A percentile compares a stretch with the other conserved stretches of the same genome.
Conservation (phyloP, 257 asterid genomes). For the Solanum chaucha region DNA sequence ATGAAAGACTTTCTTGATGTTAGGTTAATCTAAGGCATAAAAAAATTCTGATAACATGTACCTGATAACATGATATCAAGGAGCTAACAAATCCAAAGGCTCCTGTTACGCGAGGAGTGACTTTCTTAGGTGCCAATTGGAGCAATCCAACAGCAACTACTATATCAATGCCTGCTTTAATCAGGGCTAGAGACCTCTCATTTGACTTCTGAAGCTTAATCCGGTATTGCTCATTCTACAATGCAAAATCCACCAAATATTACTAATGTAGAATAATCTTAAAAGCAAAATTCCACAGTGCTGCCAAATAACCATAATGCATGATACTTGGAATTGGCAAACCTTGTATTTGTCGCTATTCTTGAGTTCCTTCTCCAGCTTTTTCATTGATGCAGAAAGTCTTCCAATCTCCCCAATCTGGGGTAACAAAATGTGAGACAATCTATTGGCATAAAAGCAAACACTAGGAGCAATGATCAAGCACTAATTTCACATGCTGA, state of each 20-base stretch:
- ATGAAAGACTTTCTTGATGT: neutral
- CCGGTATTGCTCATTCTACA: conserved; percentile 57
- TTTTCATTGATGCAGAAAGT: conserved; percentile 73
- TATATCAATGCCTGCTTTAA: conserved; percentile 75
- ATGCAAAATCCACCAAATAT: conserved; percentile 5
- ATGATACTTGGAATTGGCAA: neutral
- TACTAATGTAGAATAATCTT: neutral
- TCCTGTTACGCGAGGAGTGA: conserved; percentile 94
- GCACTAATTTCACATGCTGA: neutral
- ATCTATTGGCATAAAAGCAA: neutral
- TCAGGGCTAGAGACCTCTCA: conserved; percentile 69
- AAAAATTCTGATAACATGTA: conserved; percentile 1
- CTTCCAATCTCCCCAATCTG: conserved; percentile 81
- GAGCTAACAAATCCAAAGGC: conserved; percentile 80
- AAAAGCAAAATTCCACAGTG: neutral
- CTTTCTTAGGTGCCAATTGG: conserved; percentile 86
- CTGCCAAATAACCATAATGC: neutral
- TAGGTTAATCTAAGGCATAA: neutral
- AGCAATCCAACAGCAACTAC: conserved; percentile 95
- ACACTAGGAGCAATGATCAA: neutral
- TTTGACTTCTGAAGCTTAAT: conserved; percentile 59
- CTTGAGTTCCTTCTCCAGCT: conserved; percentile 67
- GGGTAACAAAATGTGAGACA: conserved; percentile 1
- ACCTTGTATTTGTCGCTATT: conserved; percentile 63
- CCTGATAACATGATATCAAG: conserved; percentile 98